Evolutionary conservation across 1,139 yeast species (phyloP).

Genomic region (Torulaspora globosa): DNA sequence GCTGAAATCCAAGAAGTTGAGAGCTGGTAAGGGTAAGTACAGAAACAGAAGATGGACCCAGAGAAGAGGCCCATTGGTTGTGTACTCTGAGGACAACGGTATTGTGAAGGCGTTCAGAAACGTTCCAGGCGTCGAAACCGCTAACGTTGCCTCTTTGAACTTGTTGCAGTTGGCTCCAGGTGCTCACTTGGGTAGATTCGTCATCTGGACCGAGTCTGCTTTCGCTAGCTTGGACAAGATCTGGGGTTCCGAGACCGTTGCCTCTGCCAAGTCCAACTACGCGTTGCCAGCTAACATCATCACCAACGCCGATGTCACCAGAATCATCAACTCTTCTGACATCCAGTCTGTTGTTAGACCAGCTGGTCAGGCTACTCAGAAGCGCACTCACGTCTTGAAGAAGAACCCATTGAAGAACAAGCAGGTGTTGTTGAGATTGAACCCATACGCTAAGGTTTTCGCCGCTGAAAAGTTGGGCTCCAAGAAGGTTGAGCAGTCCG

Average conservation of each 20-base stretch:
- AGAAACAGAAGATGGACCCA: conserved; percentile 99
- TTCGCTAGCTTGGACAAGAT: conserved; percentile 94
- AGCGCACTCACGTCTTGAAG: conserved; percentile 95
- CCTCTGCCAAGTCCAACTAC: conserved; percentile 86
- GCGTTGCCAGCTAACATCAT: conserved; percentile 90
- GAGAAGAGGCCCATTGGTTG: conserved; percentile 99
- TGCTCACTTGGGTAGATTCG: conserved; percentile 99
- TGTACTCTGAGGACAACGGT: conserved; percentile 97
- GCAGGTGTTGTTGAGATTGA: conserved; percentile 95
- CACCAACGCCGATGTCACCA: conserved; percentile 92
- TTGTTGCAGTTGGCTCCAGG: conserved; percentile 99
- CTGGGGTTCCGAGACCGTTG: conserved; percentile 91
- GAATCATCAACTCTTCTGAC: conserved; percentile 98
- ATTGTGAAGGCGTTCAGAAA: conserved; percentile 98
- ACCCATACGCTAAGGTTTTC: conserved; percentile 99
- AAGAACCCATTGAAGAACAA: conserved; percentile 99
- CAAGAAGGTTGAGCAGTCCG: conserved; percentile 65
- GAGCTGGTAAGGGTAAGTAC: conserved; percentile 99
- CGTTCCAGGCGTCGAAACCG: conserved; percentile 99
- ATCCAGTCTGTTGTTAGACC: conserved; percentile 96
- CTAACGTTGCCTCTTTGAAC: conserved; percentile 88
- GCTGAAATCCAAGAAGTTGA: conserved; percentile 95
- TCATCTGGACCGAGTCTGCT: conserved; percentile 99
- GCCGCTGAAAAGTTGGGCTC: conserved; percentile 89
- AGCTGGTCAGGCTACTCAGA: conserved; percentile 90